A percentile compares a stretch with the other conserved stretches of the same genome.
Evolutionary conservation across 1,284 basidiomycete species (phyloP).

Genomic region (Ganoderma leucocontextum): DNA sequence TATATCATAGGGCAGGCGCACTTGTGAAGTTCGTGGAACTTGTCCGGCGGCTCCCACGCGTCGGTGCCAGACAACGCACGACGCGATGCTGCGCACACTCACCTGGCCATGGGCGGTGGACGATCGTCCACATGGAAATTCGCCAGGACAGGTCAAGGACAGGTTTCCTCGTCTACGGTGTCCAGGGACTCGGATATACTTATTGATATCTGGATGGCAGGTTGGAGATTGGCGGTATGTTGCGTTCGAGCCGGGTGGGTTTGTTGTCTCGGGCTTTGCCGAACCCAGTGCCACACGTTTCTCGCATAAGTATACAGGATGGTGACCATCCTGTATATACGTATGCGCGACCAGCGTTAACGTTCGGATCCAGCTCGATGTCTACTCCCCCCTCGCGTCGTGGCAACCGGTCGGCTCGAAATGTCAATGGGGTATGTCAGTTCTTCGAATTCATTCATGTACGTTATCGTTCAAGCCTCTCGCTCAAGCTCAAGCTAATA

Average conservation of each 20-base stretch:
- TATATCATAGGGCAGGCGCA: neutral
- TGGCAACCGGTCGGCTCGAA: too few relatives aligned
- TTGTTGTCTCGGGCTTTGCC: neutral
- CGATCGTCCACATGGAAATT: neutral
- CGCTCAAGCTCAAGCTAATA: neutral
- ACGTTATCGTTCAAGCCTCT: neutral
- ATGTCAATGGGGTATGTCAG: too few relatives aligned
- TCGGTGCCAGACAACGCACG: neutral
- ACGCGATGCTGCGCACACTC: neutral
- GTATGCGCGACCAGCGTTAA: too few relatives aligned
- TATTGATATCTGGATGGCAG: neutral
- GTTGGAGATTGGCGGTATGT: neutral
- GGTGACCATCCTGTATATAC: too few relatives aligned
- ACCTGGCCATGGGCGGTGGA: neutral
- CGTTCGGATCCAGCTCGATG: too few relatives aligned
- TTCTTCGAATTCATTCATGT: neutral
- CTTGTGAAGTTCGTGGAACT: neutral
- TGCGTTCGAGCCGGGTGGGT: neutral
- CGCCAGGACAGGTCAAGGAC: neutral
- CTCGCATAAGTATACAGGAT: too few relatives aligned
- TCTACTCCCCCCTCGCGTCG: too few relatives aligned
- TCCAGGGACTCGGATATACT: neutral
- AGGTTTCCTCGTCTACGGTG: slow-evolving; percentile 1
- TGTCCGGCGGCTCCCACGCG: slow-evolving; percentile 1
- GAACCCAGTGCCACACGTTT: too few relatives aligned